Evolutionary conservation across 345 rosid species (phyloP).

Genomic region (Toxicodendron radicans): DNA sequence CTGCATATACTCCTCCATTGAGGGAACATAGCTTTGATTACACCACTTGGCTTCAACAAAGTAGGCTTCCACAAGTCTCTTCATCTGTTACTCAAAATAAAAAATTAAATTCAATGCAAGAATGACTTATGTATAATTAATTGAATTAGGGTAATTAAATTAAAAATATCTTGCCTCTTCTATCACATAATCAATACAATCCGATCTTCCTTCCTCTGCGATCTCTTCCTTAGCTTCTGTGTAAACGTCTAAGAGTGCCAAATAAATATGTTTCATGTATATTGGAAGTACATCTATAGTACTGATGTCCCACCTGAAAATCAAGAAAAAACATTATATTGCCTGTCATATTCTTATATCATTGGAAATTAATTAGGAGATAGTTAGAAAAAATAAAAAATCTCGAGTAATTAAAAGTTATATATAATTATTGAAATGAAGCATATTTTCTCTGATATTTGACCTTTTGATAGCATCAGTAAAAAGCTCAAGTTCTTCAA

Average conservation of each 20-base stretch:
- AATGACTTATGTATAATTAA: too few species aligned
- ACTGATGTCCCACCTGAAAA: constrained; percentile 2
- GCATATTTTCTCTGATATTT: too few species aligned
- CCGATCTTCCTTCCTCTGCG: background rate
- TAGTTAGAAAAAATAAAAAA: too few species aligned
- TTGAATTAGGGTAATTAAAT: too few species aligned
- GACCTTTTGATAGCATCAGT: constrained; percentile 29
- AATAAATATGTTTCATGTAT: constrained; percentile 22
- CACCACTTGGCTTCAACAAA: constrained; percentile 27
- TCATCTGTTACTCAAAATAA: too few species aligned
- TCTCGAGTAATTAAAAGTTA: too few species aligned
- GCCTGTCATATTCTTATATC: too few species aligned
- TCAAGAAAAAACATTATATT: background rate
- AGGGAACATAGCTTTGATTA: background rate
- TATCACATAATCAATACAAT: background rate
- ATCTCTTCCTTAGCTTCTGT: constrained; percentile 17
- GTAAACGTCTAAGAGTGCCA: background rate
- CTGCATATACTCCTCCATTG: constrained; percentile 9
- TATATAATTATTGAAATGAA: too few species aligned
- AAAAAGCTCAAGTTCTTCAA: constrained; percentile 31
- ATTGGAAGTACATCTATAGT: background rate
- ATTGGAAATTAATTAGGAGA: too few species aligned
- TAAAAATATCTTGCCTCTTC: background rate
- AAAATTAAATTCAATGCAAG: too few species aligned
- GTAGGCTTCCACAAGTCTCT: background rate